phyloP scores from a whole-genome alignment of 2,329 filamentous ascomycete genomes.

The Lachnellula arida region DNA sequence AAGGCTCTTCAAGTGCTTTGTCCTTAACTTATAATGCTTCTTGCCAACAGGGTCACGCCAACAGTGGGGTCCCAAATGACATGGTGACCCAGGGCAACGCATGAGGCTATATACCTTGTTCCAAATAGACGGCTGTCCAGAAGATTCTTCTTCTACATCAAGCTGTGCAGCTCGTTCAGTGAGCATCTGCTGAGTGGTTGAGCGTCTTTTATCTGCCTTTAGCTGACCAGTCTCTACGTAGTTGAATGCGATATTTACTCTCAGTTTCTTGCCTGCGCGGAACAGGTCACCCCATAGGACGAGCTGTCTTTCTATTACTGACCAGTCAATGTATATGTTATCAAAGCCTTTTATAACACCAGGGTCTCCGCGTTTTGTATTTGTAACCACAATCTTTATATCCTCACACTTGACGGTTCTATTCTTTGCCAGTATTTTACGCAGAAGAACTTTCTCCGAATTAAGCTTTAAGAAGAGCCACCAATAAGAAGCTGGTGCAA shows the following conservation, averaged over 20 bases:
- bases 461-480: slow-evolving; percentile 13
- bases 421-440: slow-evolving; percentile 10
- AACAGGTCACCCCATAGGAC: slow-evolving; percentile 4
- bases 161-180: slow-evolving; percentile 7
- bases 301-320: slow-evolving; percentile 10
- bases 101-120: no score
- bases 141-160: slow-evolving; percentile 7
- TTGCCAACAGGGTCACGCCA: slow-evolving; percentile 8
- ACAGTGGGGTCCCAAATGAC: slow-evolving; percentile 7
- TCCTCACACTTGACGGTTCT: slow-evolving; percentile 11
- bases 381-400: slow-evolving; percentile 12
- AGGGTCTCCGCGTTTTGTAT: slow-evolving; percentile 7
- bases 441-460: slow-evolving; percentile 9
- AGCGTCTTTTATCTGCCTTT: slow-evolving; percentile 11
- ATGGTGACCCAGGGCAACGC: slow-evolving; percentile 7
- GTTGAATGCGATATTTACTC: slow-evolving; percentile 10
- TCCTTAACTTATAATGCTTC: slow-evolving; percentile 6
- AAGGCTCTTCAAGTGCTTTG: slow-evolving; percentile 3
- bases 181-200: slow-evolving; percentile 8
- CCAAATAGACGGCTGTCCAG: slow-evolving; percentile 5
- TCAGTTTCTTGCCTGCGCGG: slow-evolving; percentile 8
- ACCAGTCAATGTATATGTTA: slow-evolving; percentile 12
- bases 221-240: slow-evolving; percentile 10
- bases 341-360: slow-evolving; percentile 9
- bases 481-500: slow-evolving; percentile 12